These are phyloP conservation scores for Aspergillus sp. DNA, from an alignment of 2,329 filamentous ascomycete genomes.

Conservation along the genomic window DNA sequence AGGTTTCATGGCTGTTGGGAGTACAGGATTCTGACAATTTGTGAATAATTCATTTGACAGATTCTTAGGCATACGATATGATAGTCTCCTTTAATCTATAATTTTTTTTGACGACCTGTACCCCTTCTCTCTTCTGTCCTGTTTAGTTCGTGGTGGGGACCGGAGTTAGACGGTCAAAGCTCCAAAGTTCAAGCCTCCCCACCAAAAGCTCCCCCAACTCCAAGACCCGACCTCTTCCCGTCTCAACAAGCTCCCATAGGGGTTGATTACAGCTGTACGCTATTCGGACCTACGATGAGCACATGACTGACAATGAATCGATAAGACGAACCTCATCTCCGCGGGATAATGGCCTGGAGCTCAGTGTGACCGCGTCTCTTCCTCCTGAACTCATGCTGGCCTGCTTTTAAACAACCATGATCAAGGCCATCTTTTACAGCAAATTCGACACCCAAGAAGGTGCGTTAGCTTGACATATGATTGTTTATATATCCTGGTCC, in stretches of 20 bases:
- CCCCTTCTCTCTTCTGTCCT: conserved; percentile 1
- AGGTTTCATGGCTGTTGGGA: not conserved
- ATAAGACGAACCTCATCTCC: not conserved
- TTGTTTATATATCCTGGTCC: not conserved
- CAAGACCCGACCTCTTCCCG: not conserved
- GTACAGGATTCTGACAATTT: not conserved
- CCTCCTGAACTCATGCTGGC: not conserved
- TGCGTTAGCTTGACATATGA: conserved; percentile 26
- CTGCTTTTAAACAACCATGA: conserved; percentile 49
- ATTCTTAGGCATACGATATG: not conserved
- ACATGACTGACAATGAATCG: not conserved
- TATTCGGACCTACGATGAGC: not conserved
- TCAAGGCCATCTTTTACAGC: conserved; percentile 69
- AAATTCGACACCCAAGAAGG: conserved; percentile 66
- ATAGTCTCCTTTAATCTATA: not conserved
- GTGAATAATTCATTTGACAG: not conserved
- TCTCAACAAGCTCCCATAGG: not conserved
- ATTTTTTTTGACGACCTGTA: not conserved
- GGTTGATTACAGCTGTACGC: not conserved
- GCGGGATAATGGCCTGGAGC: not conserved
- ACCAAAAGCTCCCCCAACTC: conserved; percentile 13
- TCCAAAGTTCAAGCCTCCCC: not conserved
- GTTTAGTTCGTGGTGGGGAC: not conserved
- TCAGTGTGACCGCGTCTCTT: not conserved
- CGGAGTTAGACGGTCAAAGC: conserved; percentile 9